Evolutionary conservation across 805 yeast species (phyloP), one percentile per base, ranked within the genome.

Genomic region (Saccharomyces mikatae): DNA sequence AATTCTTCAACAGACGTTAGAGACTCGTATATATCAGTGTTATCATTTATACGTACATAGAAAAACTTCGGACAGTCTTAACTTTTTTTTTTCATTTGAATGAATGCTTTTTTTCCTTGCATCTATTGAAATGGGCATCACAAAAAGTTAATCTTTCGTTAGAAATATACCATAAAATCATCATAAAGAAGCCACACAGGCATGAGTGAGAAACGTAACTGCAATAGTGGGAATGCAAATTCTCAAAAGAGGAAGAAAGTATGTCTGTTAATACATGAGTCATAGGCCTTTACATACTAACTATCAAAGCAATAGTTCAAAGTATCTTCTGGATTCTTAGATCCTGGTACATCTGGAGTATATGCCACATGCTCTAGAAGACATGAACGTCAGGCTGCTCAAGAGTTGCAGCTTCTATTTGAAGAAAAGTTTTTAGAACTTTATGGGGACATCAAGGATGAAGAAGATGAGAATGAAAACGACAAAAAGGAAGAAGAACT

Each of bases 281-380:
- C 6, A 29, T 29, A 26, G 13, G 21, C 14, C 13, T 24, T 51
- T 30, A 17, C 17, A 17, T 36, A 36, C 44, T 36, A 36, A 36
- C 44, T 8, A 36, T 21, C 11, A 36, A 36, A 36, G 17, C 24
- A 6, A 17, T 17, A 36, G 64, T 67, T 60, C 54, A 63, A 76
- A 75, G 65, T 59, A 51, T 57, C 69, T 10, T 46, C 63, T 17
- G 70, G 69, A 3, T 61, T 65, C 47, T 46, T 91, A 21, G 97
- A 91, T 63, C 96, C 97, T 0, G 86, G 86, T 44, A 87, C 94
- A 53, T 74, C 84, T 41, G 99, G 99, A 0, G 77, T 94, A 0
- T 94, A 87, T 70, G 96, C 90, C 11, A 87, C 98, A 0, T 92
- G 97, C 69, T 80, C 82, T 50, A 78, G 96, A 61, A 86, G 86